phyloP scores from a whole-genome alignment of 2,329 filamentous ascomycete species.

The Sporothrix pseudoabietina region DNA sequence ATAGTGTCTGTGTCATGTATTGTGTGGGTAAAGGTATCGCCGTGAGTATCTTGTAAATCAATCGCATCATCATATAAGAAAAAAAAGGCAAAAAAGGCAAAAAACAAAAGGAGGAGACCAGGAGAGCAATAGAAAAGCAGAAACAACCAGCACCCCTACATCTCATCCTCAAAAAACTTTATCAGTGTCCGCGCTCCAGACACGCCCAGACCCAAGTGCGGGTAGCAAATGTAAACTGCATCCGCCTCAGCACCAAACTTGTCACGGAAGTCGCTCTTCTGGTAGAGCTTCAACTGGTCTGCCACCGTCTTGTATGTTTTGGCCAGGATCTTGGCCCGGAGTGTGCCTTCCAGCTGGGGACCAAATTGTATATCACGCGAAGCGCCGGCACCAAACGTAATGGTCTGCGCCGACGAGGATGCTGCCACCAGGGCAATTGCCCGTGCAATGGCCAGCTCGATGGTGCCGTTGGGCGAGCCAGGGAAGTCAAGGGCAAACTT shows the following conservation, averaged over 20 bases:
- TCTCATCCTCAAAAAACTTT: constrained; percentile 79
- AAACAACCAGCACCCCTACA: constrained; percentile 46
- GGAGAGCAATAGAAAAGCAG: not conserved
- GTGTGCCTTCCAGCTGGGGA: constrained; percentile 77
- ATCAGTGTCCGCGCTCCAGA: constrained; percentile 82
- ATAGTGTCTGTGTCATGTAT: not conserved
- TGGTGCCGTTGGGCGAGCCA: constrained; percentile 78
- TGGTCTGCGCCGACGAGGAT: constrained; percentile 57
- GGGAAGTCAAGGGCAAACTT: constrained; percentile 97
- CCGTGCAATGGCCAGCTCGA: constrained; percentile 78
- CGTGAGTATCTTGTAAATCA: not conserved
- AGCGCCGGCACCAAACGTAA: constrained; percentile 88
- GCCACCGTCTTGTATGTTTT: constrained; percentile 82
- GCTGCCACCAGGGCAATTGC: constrained; percentile 58
- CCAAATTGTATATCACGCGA: constrained; percentile 73
- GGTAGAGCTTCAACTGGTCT: constrained; percentile 76
- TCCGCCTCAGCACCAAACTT: constrained; percentile 87
- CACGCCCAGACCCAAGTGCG: constrained; percentile 79
- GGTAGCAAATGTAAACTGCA: constrained; percentile 86
- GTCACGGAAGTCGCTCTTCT: constrained; percentile 86
- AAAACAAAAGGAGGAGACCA: not conserved
- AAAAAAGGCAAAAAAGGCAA: not conserved
- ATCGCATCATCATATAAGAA: not conserved
- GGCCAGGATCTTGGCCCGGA: constrained; percentile 77
- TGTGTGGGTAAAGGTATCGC: not conserved